Base-by-base conservation (phyloP, 2,329 filamentous ascomycete genomes). In the Sporothrix mexicana region DNA sequence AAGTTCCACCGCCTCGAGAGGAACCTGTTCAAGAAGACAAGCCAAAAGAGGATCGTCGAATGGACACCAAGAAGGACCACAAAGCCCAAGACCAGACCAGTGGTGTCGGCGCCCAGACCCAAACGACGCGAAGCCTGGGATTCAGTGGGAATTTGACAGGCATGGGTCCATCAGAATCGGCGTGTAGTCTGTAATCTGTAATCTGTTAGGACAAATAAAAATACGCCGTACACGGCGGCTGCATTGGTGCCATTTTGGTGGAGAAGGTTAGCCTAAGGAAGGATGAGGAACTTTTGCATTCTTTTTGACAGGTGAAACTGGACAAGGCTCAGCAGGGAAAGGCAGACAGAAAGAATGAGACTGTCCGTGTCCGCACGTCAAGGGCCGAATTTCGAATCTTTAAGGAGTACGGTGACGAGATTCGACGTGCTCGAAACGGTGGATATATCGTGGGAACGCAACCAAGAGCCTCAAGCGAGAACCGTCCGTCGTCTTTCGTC, bases 71-170 rank as follows among this genome's bases (percentile, higher is more conserved):
- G 30, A 36, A 36, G 30, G 30, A 36, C 2, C 5, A 4, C 30
- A 36, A 36, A 5, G 30, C 5, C 30, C 30, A 4, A 36, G 7
- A 7, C 5, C 5, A 36, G 30, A 36, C 30, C 30, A 36, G 3
- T 62, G 30, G 30, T 41, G 57, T 17, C 30, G 57, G 57, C 25
- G 17, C 12, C 57, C 57, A 62, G 57, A 36, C 59, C 59, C 41
- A 45, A 36, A 45, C 59, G 12, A 64, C 36, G 59, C 36, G n/a
- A 64, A 64, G 59, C 59, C 5, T 45, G 36, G 17, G n/a, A 43
- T 53, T 20, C 23, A n/a, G 51, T 55, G 51, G 51, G 30, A 36
- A 7, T 36, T 36, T 36, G 30, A 36, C 30, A 36, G 30, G 30
- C 5, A 36, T 36, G 30, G 30, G 30, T 36, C 30, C 30, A 36